These are phyloP conservation scores for Pseudogymnoascus sp. DNA, from an alignment of 2,329 filamentous ascomycete species.

Conservation along the genomic window DNA sequence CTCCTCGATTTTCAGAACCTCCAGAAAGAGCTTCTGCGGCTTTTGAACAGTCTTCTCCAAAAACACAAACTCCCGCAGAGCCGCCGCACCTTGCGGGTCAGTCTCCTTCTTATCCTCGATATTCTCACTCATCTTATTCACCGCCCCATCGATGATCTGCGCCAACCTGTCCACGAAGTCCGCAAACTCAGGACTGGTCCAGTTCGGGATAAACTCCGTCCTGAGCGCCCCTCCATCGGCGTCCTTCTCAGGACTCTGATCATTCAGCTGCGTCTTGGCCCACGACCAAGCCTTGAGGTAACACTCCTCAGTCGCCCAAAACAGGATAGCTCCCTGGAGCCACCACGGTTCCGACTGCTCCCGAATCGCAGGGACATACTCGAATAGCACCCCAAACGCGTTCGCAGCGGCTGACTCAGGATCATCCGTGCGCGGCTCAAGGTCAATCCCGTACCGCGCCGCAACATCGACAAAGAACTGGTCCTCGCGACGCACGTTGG, in stretches of 20 bases:
- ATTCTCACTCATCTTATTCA: conserved; percentile 28
- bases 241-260: conserved; percentile 34
- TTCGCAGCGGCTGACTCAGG: conserved; percentile 31
- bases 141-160: conserved; percentile 45
- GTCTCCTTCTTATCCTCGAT: conserved; percentile 27
- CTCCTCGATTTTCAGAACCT: conserved; percentile 48
- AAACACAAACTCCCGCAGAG: conserved; percentile 36
- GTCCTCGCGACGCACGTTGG: conserved; percentile 59
- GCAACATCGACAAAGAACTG: conserved; percentile 60
- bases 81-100: conserved; percentile 28
- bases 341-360: not conserved
- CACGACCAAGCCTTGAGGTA: conserved; percentile 53
- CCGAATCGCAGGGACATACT: conserved; percentile 33
- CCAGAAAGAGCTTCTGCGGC: conserved; percentile 15
- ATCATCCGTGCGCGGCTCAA: conserved; percentile 24
- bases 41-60: conserved; percentile 22
- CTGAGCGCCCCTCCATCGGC: conserved; percentile 57
- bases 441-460: conserved; percentile 46
- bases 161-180: conserved; percentile 49
- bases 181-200: conserved; percentile 54
- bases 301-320: conserved; percentile 67
- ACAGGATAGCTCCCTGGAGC: conserved; percentile 61
- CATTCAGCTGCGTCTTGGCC: conserved; percentile 31
- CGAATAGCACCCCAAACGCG: conserved; percentile 41
- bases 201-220: conserved; percentile 59